These are phyloP conservation scores for Pycnococcus provasolii DNA, from an alignment of 139 green algal species.

Conservation along the genomic window DNA sequence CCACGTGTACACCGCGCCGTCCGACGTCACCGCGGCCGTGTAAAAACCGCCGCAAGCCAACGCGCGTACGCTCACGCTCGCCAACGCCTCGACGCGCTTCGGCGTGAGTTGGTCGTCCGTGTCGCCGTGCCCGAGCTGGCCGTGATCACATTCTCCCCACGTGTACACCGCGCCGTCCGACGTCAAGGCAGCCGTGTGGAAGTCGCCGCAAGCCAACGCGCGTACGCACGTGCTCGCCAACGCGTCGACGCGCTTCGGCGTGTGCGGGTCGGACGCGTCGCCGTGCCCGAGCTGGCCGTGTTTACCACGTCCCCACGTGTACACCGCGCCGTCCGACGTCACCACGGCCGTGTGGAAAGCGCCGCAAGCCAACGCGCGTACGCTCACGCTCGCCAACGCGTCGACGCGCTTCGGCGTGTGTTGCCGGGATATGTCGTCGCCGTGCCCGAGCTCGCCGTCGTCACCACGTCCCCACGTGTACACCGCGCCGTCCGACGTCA, in stretches of 20 bases:
- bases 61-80: background rate
- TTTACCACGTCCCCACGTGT: too few relatives aligned
- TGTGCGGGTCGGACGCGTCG: background rate
- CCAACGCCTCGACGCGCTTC: background rate
- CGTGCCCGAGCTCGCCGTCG: conserved; percentile 1
- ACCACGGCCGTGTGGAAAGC: conserved; percentile 5
- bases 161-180: conserved; percentile 43
- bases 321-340: conserved; percentile 1
- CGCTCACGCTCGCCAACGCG: too few relatives aligned
- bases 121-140: conserved; percentile 36
- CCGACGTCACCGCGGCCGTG: background rate
- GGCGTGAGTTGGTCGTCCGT: background rate
- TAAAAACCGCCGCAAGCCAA: background rate
- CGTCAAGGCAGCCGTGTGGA: conserved; percentile 45
- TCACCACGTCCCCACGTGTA: conserved; percentile 13
- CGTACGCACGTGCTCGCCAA: background rate
- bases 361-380: background rate
- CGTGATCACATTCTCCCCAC: conserved; percentile 45
- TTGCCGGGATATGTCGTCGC: too few relatives aligned
- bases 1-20: conserved; percentile 16
- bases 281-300: conserved; percentile 19
- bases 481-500: background rate
- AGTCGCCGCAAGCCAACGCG: conserved; percentile 25
- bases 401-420: too few relatives aligned
- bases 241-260: background rate